Evolutionary conservation across 208 protist genomes (phyloP).

Genomic region (Porcisia deanei): DNA sequence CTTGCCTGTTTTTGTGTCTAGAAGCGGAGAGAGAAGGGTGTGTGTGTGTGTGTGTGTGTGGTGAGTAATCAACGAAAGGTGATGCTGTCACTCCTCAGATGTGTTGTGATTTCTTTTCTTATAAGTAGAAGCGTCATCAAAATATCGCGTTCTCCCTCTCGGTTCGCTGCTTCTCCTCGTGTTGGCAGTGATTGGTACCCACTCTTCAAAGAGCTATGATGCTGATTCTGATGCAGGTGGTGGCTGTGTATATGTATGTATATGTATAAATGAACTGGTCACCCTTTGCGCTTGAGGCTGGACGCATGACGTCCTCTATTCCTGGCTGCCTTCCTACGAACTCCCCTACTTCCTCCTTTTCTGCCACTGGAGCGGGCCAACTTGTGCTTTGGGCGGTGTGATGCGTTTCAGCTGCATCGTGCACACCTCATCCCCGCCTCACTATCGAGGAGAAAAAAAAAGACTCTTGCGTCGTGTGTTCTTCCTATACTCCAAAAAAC

Average conservation of each 20-base stretch:
- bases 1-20: background rate
- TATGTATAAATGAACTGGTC: background rate
- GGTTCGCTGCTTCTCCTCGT: no score
- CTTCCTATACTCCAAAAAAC: background rate
- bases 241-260: background rate
- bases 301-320: background rate
- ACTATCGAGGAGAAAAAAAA: background rate
- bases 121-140: no score
- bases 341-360: background rate
- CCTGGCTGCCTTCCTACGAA: background rate
- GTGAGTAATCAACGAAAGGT: no score
- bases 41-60: background rate
- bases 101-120: no score
- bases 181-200: no score
- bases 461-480: background rate
- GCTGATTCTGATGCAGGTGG: no score
- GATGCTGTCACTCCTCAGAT: no score
- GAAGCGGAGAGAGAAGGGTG: no score
- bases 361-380: background rate
- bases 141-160: no score
- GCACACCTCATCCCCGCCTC: no score
- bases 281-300: background rate
- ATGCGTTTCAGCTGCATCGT: background rate
- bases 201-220: no score
- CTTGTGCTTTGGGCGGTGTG: background rate